Evolutionary conservation across 306 rosid genomes (phyloP).

Genomic region (Cucurbita argyrosperma): DNA sequence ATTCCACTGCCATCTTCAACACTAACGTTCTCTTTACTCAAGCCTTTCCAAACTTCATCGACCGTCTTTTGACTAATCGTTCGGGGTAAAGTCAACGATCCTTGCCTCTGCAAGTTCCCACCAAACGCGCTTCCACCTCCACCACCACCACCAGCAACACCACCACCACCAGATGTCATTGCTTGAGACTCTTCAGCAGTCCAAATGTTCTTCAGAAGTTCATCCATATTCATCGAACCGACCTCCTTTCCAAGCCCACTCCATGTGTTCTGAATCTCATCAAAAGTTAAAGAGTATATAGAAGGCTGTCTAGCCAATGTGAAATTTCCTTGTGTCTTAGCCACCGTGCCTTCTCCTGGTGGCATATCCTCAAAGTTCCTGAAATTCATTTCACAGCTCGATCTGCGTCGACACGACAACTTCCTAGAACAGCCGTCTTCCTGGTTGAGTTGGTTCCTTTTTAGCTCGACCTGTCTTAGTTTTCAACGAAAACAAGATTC

Average conservation of each 20-base stretch:
- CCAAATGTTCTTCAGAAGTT: constrained; percentile 78
- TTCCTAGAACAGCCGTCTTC: constrained; percentile 19
- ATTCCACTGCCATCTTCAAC: constrained; percentile 9
- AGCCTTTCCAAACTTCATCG: constrained; percentile 84
- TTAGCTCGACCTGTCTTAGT: not conserved
- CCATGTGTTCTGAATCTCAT: constrained; percentile 66
- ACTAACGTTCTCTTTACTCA: constrained; percentile 37
- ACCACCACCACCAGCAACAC: constrained; percentile 11
- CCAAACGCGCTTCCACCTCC: constrained; percentile 15
- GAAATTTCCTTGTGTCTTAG: constrained; percentile 25
- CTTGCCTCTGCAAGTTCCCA: constrained; percentile 72
- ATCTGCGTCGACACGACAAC: constrained; percentile 19
- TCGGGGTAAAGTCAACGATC: constrained; percentile 78
- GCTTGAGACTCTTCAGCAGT: constrained; percentile 78
- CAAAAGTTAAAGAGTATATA: constrained; percentile 72
- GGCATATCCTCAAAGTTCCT: constrained; percentile 37
- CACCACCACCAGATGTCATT: constrained; percentile 19
- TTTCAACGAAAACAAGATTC: not conserved
- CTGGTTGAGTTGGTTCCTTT: not conserved
- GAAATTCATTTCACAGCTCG: constrained; percentile 61
- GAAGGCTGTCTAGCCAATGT: constrained; percentile 50
- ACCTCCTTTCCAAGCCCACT: constrained; percentile 78
- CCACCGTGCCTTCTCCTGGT: constrained; percentile 24
- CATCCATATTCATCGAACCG: constrained; percentile 99
- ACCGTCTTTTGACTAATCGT: constrained; percentile 89